Conservation (phyloP, 164 flowering plant species). For the Stephania japonica region DNA sequence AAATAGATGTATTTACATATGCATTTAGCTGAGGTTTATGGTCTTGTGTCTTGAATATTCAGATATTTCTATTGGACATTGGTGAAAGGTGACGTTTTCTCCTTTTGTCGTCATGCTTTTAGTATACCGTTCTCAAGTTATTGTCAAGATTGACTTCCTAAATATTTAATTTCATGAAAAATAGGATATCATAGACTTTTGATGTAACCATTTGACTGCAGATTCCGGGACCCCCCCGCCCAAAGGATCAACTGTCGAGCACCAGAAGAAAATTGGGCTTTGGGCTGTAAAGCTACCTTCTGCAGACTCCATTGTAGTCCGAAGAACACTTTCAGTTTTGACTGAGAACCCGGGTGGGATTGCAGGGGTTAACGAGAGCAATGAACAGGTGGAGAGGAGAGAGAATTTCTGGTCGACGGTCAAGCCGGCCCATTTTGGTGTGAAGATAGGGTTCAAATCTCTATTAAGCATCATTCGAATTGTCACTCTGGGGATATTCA, state of each 20-base stretch:
- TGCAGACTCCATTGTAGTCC: slow-evolving; percentile 73
- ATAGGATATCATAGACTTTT: background rate
- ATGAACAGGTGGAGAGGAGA: slow-evolving; percentile 32
- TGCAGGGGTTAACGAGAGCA: slow-evolving; percentile 57
- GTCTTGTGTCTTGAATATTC: background rate
- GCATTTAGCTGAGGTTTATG: background rate
- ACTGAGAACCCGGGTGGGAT: slow-evolving; percentile 57
- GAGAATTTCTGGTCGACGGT: slow-evolving; percentile 51
- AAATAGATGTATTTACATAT: background rate
- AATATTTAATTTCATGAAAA: too few species aligned
- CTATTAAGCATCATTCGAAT: slow-evolving; percentile 32
- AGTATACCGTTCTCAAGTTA: background rate
- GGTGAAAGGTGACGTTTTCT: background rate
- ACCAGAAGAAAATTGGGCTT: slow-evolving; percentile 62
- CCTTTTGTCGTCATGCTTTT: background rate
- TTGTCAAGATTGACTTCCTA: too few species aligned
- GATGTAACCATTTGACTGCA: slow-evolving; percentile 22
- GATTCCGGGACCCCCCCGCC: slow-evolving; percentile 82
- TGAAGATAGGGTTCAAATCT: slow-evolving; percentile 65
- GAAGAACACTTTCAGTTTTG: slow-evolving; percentile 47
- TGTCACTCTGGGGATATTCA: slow-evolving; percentile 40
- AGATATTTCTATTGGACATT: background rate
- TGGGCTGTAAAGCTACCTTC: slow-evolving; percentile 90
- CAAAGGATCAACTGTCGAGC: slow-evolving; percentile 58
- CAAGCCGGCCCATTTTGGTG: slow-evolving; percentile 88